Conservation (phyloP, 2,329 filamentous ascomycete genomes). For the Fusarium sp. region DNA sequence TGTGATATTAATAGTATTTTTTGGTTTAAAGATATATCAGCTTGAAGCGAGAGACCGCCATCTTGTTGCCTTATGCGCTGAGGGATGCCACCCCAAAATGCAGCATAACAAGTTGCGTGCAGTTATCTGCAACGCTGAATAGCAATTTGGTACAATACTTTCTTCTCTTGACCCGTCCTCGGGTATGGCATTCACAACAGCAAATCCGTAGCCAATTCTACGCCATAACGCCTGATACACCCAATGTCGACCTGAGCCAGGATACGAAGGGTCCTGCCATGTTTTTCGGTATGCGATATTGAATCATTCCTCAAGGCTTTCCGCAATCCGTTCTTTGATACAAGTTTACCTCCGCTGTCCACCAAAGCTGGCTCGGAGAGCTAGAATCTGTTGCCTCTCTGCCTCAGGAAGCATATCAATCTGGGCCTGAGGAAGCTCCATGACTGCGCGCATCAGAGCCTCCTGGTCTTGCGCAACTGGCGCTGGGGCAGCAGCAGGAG, state of each 20-base stretch:
- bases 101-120: background rate
- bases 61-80: background rate
- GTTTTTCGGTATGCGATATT: background rate
- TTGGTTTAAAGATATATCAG: background rate
- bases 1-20: background rate
- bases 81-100: background rate
- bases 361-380: constrained; percentile 74
- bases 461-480: constrained; percentile 68
- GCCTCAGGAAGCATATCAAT: constrained; percentile 82
- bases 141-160: background rate
- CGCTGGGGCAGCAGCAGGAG: constrained; percentile 49
- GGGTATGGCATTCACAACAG: background rate
- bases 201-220: constrained; percentile 22
- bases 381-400: constrained; percentile 82
- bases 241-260: constrained; percentile 10
- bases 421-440: constrained; percentile 81
- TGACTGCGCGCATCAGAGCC: constrained; percentile 81
- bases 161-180: background rate
- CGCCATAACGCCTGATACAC: constrained; percentile 40
- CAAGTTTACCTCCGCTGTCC: constrained; percentile 50
- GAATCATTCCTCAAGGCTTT: background rate
- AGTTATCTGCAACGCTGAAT: background rate
- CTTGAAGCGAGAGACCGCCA: background rate
- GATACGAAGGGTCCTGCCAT: constrained; percentile 6
- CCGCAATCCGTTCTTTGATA: background rate